These are phyloP conservation scores for Colletotrichum sp. DNA, from an alignment of 2,329 filamentous ascomycete species.

Conservation along the genomic window DNA sequence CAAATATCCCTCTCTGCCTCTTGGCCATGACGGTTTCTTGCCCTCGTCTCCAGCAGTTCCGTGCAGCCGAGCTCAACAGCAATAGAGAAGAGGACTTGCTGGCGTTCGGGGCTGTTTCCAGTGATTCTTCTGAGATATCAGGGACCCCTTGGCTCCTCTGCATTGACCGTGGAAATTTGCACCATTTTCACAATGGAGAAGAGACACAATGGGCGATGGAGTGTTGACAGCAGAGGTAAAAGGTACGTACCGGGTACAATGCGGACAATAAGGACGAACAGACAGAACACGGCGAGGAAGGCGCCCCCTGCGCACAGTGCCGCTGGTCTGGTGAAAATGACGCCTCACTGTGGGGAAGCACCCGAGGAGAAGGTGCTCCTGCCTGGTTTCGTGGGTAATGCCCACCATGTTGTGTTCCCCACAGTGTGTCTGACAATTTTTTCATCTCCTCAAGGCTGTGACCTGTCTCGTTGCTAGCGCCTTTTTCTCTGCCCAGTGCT, in stretches of 20 bases:
- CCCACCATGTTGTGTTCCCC: not conserved
- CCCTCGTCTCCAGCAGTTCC: not conserved
- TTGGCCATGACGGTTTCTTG: not conserved
- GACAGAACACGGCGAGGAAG: not conserved
- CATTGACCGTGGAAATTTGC: conserved; percentile 20
- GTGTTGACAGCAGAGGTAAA: not conserved
- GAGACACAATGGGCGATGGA: not conserved
- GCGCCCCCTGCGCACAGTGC: not conserved
- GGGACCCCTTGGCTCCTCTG: not conserved
- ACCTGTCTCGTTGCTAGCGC: not conserved
- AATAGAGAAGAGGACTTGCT: not conserved
- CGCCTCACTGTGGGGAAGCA: conserved; percentile 1
- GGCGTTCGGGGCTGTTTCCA: not conserved
- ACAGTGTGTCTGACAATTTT: not conserved
- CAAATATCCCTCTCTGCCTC: not conserved
- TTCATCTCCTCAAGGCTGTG: not conserved
- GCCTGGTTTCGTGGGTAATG: not conserved
- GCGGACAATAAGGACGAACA: not conserved
- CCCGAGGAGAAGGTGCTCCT: not conserved
- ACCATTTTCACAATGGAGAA: not conserved
- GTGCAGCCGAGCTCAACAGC: not conserved
- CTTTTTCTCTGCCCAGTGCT: not conserved
- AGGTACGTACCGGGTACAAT: not conserved
- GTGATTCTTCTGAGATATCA: not conserved
- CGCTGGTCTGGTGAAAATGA: not conserved